Evolutionary conservation across 2,329 filamentous ascomycete genomes (phyloP), one percentile per base, ranked within the genome.

Genomic region (Aspergillus viridinutans): DNA sequence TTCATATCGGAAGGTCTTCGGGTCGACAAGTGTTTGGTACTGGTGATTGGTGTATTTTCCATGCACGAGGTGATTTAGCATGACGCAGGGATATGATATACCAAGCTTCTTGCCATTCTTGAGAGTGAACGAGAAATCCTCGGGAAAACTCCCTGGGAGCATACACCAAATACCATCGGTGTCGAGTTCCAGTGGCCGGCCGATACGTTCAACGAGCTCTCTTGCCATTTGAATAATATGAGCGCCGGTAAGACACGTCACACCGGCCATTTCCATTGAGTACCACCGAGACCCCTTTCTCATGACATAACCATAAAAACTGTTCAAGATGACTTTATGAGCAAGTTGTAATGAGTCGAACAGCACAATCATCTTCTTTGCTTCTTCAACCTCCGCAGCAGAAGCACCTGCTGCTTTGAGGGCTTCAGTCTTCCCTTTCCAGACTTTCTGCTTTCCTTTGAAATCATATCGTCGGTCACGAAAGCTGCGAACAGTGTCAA

Each of bases 91-190:
- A 69, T 99, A 99, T 0, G 94, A 99, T 51, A 99, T 92, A n/a
- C 88, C 82, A 58, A 97, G 72, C 72, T 97, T 99, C 81, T 97
- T 99, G 64, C 94, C 94, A 66, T 92, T 95, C 74, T 93, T 96
- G 64, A 97, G 77, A 68, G 90, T 96, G 80, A 99, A 97, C 0
- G 86, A 82, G 68, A 97, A 97, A 74, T 99, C 97, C 69, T 99
- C 94, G 0, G 94, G 94, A 67, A 99, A 99, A 0, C 90, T 94
- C 0, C 90, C 93, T 0, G 94, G 94, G 66, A 99, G 82, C 84
- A 99, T 99, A 76, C 94, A 99, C 95, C 94, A 99, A 68, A 99
- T 99, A 84, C 95, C 94, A 71, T 99, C 94, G 2, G 94, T 99
- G 73, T 99, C 94, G 50, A 99, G 81, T 73, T 99, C 94, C 53